These are phyloP conservation scores for Tulasnella sp. DNA, from an alignment of 768 basidiomycete species.

Conservation along the genomic window DNA sequence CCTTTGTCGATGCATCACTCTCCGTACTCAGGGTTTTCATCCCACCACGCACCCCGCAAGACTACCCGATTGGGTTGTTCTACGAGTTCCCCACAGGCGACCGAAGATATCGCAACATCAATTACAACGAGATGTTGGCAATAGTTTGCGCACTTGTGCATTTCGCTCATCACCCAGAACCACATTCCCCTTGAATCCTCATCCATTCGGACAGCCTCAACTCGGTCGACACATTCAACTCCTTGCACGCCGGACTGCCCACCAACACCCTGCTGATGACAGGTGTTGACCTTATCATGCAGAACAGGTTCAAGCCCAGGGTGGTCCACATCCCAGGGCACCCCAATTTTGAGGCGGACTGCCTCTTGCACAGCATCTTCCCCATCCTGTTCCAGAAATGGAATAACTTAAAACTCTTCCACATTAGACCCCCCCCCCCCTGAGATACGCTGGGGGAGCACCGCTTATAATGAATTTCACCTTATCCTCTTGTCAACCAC, in stretches of 20 bases:
- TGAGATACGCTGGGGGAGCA: constrained; percentile 8
- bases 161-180: too few relatives aligned
- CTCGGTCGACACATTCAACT: too few relatives aligned
- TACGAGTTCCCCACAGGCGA: too few relatives aligned
- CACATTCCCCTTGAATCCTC: too few relatives aligned
- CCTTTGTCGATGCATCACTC: background rate
- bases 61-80: too few relatives aligned
- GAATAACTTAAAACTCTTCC: constrained; percentile 10
- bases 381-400: background rate
- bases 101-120: too few relatives aligned
- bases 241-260: too few relatives aligned
- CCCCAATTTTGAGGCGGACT: constrained; percentile 18
- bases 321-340: constrained; percentile 21
- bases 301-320: constrained; percentile 15
- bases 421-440: constrained; percentile 13
- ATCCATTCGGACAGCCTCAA: too few relatives aligned
- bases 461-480: constrained; percentile 15
- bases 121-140: too few relatives aligned
- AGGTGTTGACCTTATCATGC: constrained; percentile 18
- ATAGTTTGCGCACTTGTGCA: too few relatives aligned
- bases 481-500: constrained; percentile 24
- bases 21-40: background rate
- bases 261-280: too few relatives aligned
- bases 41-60: background rate
- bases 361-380: constrained; percentile 17